phyloP scores from a whole-genome alignment of 768 basidiomycete genomes.

The Suillus sp. region DNA sequence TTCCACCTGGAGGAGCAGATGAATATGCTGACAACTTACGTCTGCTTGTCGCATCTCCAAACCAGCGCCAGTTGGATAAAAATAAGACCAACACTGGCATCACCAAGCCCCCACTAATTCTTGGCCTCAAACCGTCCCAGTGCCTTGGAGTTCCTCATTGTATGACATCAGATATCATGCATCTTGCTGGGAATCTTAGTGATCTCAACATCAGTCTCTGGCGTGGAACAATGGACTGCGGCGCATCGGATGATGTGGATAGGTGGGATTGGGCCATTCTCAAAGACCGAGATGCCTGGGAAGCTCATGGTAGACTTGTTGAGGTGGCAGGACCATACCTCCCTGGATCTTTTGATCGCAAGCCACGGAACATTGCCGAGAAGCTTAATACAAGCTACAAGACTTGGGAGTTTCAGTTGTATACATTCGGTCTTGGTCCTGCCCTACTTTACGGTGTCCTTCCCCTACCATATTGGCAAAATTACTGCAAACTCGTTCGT shows the following conservation, averaged over 20 bases:
- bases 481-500: slow-evolving; percentile 25
- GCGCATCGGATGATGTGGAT: background rate
- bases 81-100: slow-evolving; percentile 35
- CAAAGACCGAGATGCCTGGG: background rate
- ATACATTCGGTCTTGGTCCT: slow-evolving; percentile 23
- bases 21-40: slow-evolving; percentile 17
- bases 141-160: background rate
- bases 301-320: too few species aligned
- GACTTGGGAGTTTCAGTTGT: slow-evolving; percentile 24
- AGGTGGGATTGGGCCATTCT: background rate
- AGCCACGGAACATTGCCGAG: slow-evolving; percentile 19
- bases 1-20: slow-evolving; percentile 5
- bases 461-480: slow-evolving; percentile 19
- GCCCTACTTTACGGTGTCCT: slow-evolving; percentile 22
- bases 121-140: background rate
- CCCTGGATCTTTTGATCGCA: slow-evolving; percentile 7
- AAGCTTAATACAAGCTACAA: slow-evolving; percentile 28
- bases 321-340: slow-evolving; percentile 1
- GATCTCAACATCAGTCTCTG: background rate
- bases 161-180: background rate
- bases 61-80: slow-evolving; percentile 23
- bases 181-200: background rate
- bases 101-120: slow-evolving; percentile 14
- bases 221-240: background rate
- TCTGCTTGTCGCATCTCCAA: too few species aligned